phyloP scores from a whole-genome alignment of 2,329 filamentous ascomycete species.

The Aureobasidium sp. region DNA sequence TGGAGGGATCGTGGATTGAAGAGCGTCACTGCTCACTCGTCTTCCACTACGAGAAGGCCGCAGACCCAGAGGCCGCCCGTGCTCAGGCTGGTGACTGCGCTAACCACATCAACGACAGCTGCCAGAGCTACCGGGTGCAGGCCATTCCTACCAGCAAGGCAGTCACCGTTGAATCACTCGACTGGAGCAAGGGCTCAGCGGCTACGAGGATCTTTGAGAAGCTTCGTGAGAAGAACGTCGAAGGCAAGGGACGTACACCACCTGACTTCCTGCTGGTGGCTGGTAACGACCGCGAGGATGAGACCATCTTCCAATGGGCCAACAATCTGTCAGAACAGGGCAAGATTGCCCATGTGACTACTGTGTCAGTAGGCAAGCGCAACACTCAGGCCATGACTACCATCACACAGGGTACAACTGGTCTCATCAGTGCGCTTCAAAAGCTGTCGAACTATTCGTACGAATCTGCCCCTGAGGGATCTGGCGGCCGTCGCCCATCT shows the following conservation, averaged over 20 bases:
- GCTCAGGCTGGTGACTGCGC: slow-evolving; percentile 84
- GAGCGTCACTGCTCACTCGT: slow-evolving; percentile 86
- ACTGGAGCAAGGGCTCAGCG: slow-evolving; percentile 83
- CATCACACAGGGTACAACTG: slow-evolving; percentile 84
- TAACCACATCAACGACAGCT: slow-evolving; percentile 91
- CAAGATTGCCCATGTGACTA: slow-evolving; percentile 56
- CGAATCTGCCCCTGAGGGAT: not conserved
- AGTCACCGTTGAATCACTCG: slow-evolving; percentile 75
- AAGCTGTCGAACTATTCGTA: slow-evolving; percentile 9
- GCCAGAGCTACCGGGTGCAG: slow-evolving; percentile 73
- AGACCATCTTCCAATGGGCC: slow-evolving; percentile 91
- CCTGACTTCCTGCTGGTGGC: slow-evolving; percentile 85
- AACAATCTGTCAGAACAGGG: slow-evolving; percentile 61
- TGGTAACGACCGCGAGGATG: slow-evolving; percentile 87
- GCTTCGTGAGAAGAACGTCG: slow-evolving; percentile 30
- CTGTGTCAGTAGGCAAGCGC: slow-evolving; percentile 76
- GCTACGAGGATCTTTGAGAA: slow-evolving; percentile 63
- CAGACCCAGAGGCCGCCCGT: slow-evolving; percentile 66
- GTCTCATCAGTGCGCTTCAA: slow-evolving; percentile 10
- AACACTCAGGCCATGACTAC: slow-evolving; percentile 85
- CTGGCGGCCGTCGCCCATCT: slow-evolving; percentile 2
- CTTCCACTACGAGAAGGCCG: slow-evolving; percentile 80
- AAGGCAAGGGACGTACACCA: slow-evolving; percentile 26
- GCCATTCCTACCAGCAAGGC: slow-evolving; percentile 71
- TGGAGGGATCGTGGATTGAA: slow-evolving; percentile 80